Conservation (phyloP, 1,139 yeast species). For the Hyphopichia burtonii region DNA sequence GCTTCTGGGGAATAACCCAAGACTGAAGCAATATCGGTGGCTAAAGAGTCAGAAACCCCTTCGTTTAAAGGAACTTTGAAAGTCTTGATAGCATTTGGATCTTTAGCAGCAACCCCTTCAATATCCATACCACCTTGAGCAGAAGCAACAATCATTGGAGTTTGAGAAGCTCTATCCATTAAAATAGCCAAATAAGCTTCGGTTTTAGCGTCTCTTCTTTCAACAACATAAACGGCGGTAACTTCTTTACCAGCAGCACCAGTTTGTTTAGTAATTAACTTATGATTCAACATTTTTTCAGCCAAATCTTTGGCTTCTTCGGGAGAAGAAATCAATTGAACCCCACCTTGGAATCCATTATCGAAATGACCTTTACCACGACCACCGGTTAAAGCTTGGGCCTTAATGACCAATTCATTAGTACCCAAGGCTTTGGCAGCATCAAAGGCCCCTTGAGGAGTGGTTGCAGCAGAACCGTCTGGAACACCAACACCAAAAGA, state of each 20-base stretch:
- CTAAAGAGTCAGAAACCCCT: constrained; percentile 81
- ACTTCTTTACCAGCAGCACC: constrained; percentile 97
- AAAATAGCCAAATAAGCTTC: constrained; percentile 95
- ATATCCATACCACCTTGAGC: constrained; percentile 99
- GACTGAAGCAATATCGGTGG: constrained; percentile 71
- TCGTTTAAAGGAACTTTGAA: constrained; percentile 73
- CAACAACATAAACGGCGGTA: constrained; percentile 93
- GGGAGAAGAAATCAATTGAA: constrained; percentile 80
- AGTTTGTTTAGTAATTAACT: constrained; percentile 95
- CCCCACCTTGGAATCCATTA: constrained; percentile 96
- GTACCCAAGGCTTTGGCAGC: constrained; percentile 68
- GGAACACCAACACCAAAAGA: constrained; percentile 90
- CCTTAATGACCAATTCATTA: constrained; percentile 89
- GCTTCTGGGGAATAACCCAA: constrained; percentile 83
- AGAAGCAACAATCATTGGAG: constrained; percentile 92
- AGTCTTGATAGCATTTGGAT: constrained; percentile 90
- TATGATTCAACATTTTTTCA: constrained; percentile 85
- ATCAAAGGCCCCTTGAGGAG: constrained; percentile 83
- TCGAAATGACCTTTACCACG: constrained; percentile 99
- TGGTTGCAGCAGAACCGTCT: constrained; percentile 84
- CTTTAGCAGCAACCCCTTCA: constrained; percentile 94
- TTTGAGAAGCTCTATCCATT: constrained; percentile 89
- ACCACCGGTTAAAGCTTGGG: constrained; percentile 99
- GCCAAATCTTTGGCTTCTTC: constrained; percentile 88
- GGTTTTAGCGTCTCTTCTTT: constrained; percentile 88